A percentile compares a stretch with the other conserved stretches of the same genome.
These are phyloP conservation scores for Malus sylvestris DNA, from an alignment of 306 rosid genomes.

Conservation along the genomic window DNA sequence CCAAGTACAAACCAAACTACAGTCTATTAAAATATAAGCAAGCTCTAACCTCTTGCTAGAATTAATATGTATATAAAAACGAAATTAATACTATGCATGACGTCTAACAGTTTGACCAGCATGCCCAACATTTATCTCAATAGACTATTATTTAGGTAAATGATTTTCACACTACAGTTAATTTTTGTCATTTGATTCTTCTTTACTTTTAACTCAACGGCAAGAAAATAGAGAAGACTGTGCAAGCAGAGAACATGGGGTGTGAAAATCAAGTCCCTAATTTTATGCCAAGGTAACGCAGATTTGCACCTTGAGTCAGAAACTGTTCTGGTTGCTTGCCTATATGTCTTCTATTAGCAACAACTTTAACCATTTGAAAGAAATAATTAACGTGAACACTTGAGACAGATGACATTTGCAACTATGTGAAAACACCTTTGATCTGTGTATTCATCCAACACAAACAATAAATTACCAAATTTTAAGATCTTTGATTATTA, in stretches of 20 bases:
- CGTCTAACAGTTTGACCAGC: neutral
- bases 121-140: neutral
- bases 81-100: neutral
- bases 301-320: neutral
- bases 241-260: too few relatives aligned
- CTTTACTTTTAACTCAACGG: too few relatives aligned
- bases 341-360: neutral
- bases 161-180: too few relatives aligned
- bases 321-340: neutral
- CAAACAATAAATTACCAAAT: too few relatives aligned
- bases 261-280: too few relatives aligned
- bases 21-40: neutral
- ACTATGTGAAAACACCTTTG: neutral
- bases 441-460: neutral
- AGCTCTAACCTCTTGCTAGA: too few relatives aligned
- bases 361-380: neutral
- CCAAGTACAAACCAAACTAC: neutral
- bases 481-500: too few relatives aligned
- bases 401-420: neutral
- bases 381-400: neutral
- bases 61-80: neutral
- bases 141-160: neutral
- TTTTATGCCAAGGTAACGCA: too few relatives aligned
- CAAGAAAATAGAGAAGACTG: too few relatives aligned
- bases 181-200: too few relatives aligned